Evolutionary conservation across 2,329 filamentous ascomycete species (phyloP), one percentile per base, ranked within the genome.

Genomic region (Xylaria arbuscula): DNA sequence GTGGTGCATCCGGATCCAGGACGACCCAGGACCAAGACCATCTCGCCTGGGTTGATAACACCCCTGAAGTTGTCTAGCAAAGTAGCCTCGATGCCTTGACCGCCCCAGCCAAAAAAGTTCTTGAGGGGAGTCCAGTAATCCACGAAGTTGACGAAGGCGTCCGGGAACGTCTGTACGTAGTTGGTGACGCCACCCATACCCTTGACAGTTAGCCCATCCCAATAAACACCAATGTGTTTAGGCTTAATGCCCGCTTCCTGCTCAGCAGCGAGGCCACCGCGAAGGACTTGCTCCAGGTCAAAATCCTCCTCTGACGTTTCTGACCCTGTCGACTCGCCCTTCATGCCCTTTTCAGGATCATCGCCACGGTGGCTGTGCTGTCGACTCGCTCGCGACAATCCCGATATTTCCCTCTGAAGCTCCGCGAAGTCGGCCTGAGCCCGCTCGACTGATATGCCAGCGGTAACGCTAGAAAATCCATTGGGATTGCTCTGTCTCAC

Each of bases 21-120:
- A 70, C 90, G 87, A 24, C 93, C 93, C 7, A 97, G 84, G 0
- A 97, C 93, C 1, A 97, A 84, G 0, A 95, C 87, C 93, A 97
- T 97, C 83, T 97, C 94, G 0, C 94, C 94, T 0, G 93, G 92
- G 71, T 90, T 89, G 65, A 89, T 88, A 0, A 92, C 85, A 38
- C 91, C 92, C 60, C 84, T 85, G 81, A 94, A 96, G 71, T 87
- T 84, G 69, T 93, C 86, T 28, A 97, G 81, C 54, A 97, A 90
- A 6, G 93, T 90, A 48, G 90, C 87, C 77, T 97, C 91, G 38
- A 83, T 83, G 1, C 90, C 90, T 78, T 92, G 92, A 65, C 87
- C 88, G 0, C 89, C 88, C 17, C 89, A 76, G 0, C 92, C 91
- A 1, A 94, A 80, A 10, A 93, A 74, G 19, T 82, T 83, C 80